A percentile compares a stretch with the other conserved stretches of the same genome.
phyloP scores from a whole-genome alignment of 1,139 yeast species.

The Yamadazyma triangularis region DNA sequence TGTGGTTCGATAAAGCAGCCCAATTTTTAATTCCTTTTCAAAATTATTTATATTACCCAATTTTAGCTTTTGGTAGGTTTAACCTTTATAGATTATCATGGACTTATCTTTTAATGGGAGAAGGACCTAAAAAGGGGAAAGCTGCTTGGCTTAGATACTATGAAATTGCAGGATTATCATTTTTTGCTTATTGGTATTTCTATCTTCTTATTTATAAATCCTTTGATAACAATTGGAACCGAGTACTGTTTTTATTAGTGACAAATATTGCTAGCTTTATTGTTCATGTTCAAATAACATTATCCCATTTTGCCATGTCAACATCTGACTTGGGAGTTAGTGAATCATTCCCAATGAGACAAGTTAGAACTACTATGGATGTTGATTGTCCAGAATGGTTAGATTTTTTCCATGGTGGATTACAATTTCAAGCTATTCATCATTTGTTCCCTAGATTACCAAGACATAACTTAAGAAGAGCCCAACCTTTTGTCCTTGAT shows the following conservation, averaged over 20 bases:
- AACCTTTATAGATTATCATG: slow-evolving; percentile 79
- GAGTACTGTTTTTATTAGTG: slow-evolving; percentile 59
- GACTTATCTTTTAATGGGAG: slow-evolving; percentile 65
- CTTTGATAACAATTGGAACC: slow-evolving; percentile 47
- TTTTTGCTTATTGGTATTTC: slow-evolving; percentile 77
- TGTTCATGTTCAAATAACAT: slow-evolving; percentile 86
- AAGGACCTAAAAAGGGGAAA: slow-evolving; percentile 74
- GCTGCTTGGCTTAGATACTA: slow-evolving; percentile 85
- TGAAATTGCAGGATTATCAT: slow-evolving; percentile 64
- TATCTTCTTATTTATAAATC: slow-evolving; percentile 54
- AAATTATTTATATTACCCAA: slow-evolving; percentile 70
- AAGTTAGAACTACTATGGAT: slow-evolving; percentile 89
- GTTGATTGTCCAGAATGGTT: slow-evolving; percentile 93
- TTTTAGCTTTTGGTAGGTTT: slow-evolving; percentile 79
- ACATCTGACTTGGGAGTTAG: slow-evolving; percentile 79
- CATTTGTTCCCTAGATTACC: slow-evolving; percentile 89
- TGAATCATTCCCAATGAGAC: slow-evolving; percentile 80
- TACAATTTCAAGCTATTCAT: slow-evolving; percentile 88
- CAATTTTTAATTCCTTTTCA: slow-evolving; percentile 57
- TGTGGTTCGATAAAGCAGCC: slow-evolving; percentile 68
- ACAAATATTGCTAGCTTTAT: slow-evolving; percentile 83
- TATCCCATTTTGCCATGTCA: slow-evolving; percentile 92
- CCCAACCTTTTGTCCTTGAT: slow-evolving; percentile 66
- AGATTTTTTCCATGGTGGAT: slow-evolving; percentile 87
- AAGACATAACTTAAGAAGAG: slow-evolving; percentile 74